Percentiles rank a stretch among this genome's conserved stretches.
Conservation (phyloP, 257 asterid species). For the Agastache rugosa region DNA sequence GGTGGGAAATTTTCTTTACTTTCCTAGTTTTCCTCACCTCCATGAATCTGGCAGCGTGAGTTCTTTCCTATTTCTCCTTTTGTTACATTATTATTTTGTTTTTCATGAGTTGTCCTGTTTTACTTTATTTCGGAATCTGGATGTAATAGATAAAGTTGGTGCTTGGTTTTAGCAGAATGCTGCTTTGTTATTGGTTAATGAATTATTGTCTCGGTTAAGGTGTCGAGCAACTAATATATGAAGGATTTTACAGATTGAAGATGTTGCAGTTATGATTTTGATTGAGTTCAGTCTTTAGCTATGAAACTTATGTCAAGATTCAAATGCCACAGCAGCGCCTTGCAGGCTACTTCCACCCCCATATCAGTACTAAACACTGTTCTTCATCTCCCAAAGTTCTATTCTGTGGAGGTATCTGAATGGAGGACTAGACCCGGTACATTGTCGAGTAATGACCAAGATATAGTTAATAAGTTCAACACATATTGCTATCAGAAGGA, state of each 20-base stretch:
- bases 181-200: background rate
- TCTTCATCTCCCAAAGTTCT: constrained; percentile 34
- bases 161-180: background rate
- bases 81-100: too few species aligned
- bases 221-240: constrained; percentile 24
- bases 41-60: too few species aligned
- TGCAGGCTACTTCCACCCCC: constrained; percentile 22
- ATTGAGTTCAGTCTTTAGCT: constrained; percentile 21
- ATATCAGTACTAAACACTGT: constrained; percentile 29
- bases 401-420: constrained; percentile 39
- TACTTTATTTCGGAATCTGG: background rate
- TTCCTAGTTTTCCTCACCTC: too few species aligned
- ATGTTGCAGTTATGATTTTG: constrained; percentile 5
- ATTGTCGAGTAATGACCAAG: constrained; percentile 25
- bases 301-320: constrained; percentile 46
- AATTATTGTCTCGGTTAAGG: background rate
- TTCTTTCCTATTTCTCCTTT: too few species aligned
- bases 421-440: constrained; percentile 37
- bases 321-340: constrained; percentile 34
- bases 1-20: too few species aligned
- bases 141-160: background rate
- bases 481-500: constrained; percentile 62
- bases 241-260: constrained; percentile 35
- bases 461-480: constrained; percentile 55
- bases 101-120: background rate